Base-by-base conservation (phyloP, 176 grass and related monocot species). In the Bonia amplexicaulis region DNA sequence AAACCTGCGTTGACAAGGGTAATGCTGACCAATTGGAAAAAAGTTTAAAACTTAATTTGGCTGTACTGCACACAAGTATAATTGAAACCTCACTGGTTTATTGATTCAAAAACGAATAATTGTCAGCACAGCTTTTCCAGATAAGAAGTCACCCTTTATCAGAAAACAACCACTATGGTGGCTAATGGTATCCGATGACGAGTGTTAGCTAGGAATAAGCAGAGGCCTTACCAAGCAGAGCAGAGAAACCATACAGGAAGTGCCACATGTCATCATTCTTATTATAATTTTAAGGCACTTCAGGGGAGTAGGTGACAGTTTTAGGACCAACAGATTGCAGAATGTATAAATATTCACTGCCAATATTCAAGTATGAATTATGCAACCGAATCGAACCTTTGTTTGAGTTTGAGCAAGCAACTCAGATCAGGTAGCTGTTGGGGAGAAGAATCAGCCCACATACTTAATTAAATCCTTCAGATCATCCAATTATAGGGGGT, bases 271-370 rank as follows among this genome's bases (percentile, higher is more conserved):
- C 40, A n/a, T n/a, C 17, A 49, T 49, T 39, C 79, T 51, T 84
- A 62, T 12, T 31, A 64, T 67, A 67, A 26, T 67, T 39, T 42
- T 2, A 41, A 72, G 79, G 17, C 58, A 60, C 66, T 40, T 31
- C 47, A 73, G 22, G 51, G 86, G 80, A 80, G 89, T 69, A 80
- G 89, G 74, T 84, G 84, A 84, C 84, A 84, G 80, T 73, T 87
- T 87, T 69, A 84, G 60, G 42, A 84, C 75, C 45, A 80, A 84
- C 61, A 27, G 68, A 37, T 62, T 60, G 20, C 4, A 80, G 51
- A 87, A 84, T 42, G n/a, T 68, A 39, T 23, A 23, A 69, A 55
- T 69, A 83, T 68, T 35, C 85, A 63, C 33, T 22, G 2, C 42
- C 26, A 80, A 80, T 90, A 87, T 74, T 84, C 60, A 69, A 75